Evolutionary conservation across 2,329 filamentous ascomycete species (phyloP).

Genomic region (Aaosphaeria arxii): DNA sequence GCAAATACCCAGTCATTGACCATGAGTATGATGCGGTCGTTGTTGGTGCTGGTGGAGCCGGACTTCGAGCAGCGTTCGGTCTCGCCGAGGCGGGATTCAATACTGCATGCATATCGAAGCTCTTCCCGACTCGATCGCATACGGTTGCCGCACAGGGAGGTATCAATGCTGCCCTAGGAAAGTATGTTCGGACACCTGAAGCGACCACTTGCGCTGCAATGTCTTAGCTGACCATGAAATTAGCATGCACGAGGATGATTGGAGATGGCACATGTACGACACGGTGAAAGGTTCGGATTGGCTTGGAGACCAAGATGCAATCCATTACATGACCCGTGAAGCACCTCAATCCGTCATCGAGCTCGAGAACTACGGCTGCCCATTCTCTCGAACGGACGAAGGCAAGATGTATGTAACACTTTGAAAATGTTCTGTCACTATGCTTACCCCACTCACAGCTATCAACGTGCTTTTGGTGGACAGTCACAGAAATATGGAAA

Average conservation of each 20-base stretch:
- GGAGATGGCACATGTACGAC: slow-evolving; percentile 99
- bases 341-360: slow-evolving; percentile 89
- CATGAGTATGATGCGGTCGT: slow-evolving; percentile 99
- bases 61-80: slow-evolving; percentile 62
- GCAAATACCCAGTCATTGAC: slow-evolving; percentile 95
- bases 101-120: slow-evolving; percentile 63
- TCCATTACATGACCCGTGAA: slow-evolving; percentile 98
- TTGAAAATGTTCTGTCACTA: background rate
- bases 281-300: slow-evolving; percentile 97
- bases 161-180: slow-evolving; percentile 65
- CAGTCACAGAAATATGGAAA: slow-evolving; percentile 94
- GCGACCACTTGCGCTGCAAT: too few species aligned
- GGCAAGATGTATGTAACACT: slow-evolving; percentile 72
- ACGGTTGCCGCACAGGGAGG: slow-evolving; percentile 67
- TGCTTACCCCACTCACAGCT: slow-evolving; percentile 48
- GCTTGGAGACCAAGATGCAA: slow-evolving; percentile 95
- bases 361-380: slow-evolving; percentile 95
- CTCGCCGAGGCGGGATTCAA: slow-evolving; percentile 63
- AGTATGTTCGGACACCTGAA: slow-evolving; percentile 41
- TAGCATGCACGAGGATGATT: slow-evolving; percentile 93
- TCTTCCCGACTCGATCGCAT: slow-evolving; percentile 63
- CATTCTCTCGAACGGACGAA: slow-evolving; percentile 93
- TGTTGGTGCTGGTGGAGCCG: slow-evolving; percentile 76
- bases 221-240: slow-evolving; percentile 1
- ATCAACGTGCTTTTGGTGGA: slow-evolving; percentile 97